Percentiles rank a stretch among this genome's conserved stretches.
phyloP scores from a whole-genome alignment of 2,329 filamentous ascomycete genomes.

The Talaromyces sp. region DNA sequence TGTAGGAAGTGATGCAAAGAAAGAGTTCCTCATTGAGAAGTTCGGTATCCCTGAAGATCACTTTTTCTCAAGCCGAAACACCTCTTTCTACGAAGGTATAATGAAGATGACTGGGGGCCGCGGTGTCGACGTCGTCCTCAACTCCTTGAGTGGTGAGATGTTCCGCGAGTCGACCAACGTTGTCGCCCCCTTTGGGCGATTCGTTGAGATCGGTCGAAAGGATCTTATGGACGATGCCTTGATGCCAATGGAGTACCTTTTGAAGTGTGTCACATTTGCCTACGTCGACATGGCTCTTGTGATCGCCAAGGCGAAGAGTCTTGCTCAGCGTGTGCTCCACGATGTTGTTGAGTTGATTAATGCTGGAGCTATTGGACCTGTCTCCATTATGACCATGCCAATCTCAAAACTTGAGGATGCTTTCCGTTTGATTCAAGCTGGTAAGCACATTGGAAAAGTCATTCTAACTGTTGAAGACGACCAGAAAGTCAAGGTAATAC shows the following conservation, averaged over 20 bases:
- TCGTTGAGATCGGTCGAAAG: neutral
- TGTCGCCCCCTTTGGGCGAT: neutral
- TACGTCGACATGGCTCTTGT: neutral
- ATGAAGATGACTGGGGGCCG: constrained; percentile 24
- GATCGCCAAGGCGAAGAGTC: neutral
- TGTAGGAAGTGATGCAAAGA: constrained; percentile 23
- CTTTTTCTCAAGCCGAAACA: constrained; percentile 20
- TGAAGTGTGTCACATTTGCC: neutral
- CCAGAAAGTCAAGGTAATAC: neutral
- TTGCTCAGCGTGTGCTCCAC: neutral
- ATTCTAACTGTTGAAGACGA: neutral
- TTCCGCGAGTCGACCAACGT: neutral
- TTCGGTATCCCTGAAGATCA: constrained; percentile 18
- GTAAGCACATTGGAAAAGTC: constrained; percentile 4
- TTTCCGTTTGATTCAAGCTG: neutral
- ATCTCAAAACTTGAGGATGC: neutral
- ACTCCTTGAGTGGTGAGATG: constrained; percentile 1
- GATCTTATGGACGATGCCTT: neutral
- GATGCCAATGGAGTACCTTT: neutral
- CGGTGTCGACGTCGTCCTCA: constrained; percentile 26
- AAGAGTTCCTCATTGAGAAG: constrained; percentile 18
- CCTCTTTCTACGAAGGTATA: constrained; percentile 16
- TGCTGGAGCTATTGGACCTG: neutral
- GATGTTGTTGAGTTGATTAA: neutral
- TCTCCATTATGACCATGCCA: neutral